Base-by-base conservation (phyloP, 306 rosid species). In the Dryas drummondii region DNA sequence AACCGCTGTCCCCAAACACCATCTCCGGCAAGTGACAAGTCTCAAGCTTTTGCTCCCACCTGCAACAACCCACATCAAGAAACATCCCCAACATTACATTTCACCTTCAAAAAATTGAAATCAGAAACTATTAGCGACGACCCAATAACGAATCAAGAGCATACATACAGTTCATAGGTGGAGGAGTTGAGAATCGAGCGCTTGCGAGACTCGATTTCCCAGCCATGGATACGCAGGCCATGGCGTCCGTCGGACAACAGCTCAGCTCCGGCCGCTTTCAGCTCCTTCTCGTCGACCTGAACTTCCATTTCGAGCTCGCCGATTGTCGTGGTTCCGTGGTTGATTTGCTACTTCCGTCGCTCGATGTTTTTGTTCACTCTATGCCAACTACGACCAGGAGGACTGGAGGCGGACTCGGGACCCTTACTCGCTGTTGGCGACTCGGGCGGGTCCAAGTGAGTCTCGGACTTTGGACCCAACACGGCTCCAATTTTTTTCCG, bases 1-100 rank as follows among this genome's bases (percentile, higher is more conserved):
- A 82, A 71, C 81, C 75, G 70, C 91, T 90, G 51, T 87, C 97
- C 77, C 99, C 99, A 48, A 94, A 94, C 79, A 94, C 88, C 99
- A 94, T 94, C 87, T 94, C 97, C 2, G 99, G 99, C 73, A 94
- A 80, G 77, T 94, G 99, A 66, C 91, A 86, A 3, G 97, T 94
- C 56, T 82, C 70, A 57, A 94, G 99, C 80, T 84, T 92, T 75
- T 90, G 82, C 72, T 89, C 99, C 97, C 97, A 94, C 80, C 99
- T 94, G 80, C 68, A 74, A 76, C 46, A 48, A 17, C 41, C 48
- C 46, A 70, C 64, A 60, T 12, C 66, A 9, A 10, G 10, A 56
- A 47, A 41, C 13, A 76, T 17, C 61, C 64, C 52, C 48, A n/a
- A 69, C 19, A 69, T 51, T 14, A 19, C 15, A 68, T 37, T 17